Base-by-base conservation (phyloP, 805 yeast species). In the Tetrapisispora pingtungensis region DNA sequence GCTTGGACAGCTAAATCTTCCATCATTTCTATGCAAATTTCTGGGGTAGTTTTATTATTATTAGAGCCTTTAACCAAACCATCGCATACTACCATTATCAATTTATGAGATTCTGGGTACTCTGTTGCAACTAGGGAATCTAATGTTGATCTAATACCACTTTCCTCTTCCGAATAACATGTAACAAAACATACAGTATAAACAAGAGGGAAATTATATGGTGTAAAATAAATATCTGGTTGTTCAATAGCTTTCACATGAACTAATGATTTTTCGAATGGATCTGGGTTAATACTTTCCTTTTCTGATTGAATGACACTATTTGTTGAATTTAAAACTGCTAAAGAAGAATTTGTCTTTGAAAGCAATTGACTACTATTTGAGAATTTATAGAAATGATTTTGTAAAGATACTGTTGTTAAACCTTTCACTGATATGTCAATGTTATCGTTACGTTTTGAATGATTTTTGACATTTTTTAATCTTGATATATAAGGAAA, bases 41-140 rank as follows among this genome's bases (percentile, higher is more conserved):
- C 97, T 0, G 97, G 96, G 0, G 98, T 93, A 2, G 88, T 72
- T 58, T 65, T 59, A 42, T 80, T 88, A 64, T 89, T 90, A 39
- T 97, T 97, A 17, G 95, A 81, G 51, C 98, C 98, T 57, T 90
- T 89, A 54, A 93, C 81, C 31, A 90, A 53, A 51, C 98, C 98
- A 68, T 93, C 98, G 70, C 97, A 90, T 14, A 93, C 74, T 36
- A 89, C 78, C 41, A 88, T 67, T 34, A 93, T 71, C 49, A 93
- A 68, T 61, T 90, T 93, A 65, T 93, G 97, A 2, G 96, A 85
- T 61, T 86, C 88, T 44, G 97, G 96, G 62, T 84, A 93, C 49
- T 87, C 95, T 1, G 97, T 87, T 0, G 96, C 86, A 14, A 95
- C 84, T 41, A 93, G 61, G 1, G 97, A 90, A 62, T 93, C 97